Percentiles rank a stretch among this genome's conserved stretches.
Evolutionary conservation across 352 stramenopile species (phyloP).

Genomic region (Phytophthora pseudosyringae): DNA sequence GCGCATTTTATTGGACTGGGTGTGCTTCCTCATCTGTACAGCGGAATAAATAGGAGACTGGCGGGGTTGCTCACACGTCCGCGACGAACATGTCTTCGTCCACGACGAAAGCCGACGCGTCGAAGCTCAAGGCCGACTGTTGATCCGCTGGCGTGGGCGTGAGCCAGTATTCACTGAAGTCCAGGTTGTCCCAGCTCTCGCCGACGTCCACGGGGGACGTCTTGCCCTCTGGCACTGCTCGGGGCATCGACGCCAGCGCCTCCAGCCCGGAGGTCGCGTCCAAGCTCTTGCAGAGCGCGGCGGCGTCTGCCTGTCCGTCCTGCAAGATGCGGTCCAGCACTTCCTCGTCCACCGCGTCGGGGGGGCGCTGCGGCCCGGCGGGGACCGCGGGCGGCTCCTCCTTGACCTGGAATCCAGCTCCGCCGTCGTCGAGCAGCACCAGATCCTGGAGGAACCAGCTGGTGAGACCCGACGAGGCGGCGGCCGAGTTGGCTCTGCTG

Average conservation of each 20-base stretch:
- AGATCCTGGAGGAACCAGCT: slow-evolving; percentile 41
- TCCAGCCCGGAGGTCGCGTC: slow-evolving; percentile 28
- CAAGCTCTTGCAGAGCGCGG: slow-evolving; percentile 19
- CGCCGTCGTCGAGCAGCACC: slow-evolving; percentile 35
- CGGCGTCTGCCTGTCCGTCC: slow-evolving; percentile 21
- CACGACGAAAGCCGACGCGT: slow-evolving; percentile 25
- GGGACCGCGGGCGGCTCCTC: slow-evolving; percentile 1
- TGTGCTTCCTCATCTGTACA: slow-evolving; percentile 27
- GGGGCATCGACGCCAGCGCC: slow-evolving; percentile 17
- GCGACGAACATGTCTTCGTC: slow-evolving; percentile 44
- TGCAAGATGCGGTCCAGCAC: slow-evolving; percentile 24
- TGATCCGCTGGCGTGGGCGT: slow-evolving; percentile 20
- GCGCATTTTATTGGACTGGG: slow-evolving; percentile 19
- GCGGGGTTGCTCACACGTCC: slow-evolving; percentile 32
- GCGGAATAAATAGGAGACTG: slow-evolving; percentile 38
- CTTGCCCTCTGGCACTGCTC: slow-evolving; percentile 17
- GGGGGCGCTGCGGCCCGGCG: slow-evolving; percentile 3
- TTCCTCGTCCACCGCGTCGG: slow-evolving; percentile 20
- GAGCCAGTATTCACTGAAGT: slow-evolving; percentile 41
- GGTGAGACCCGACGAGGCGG: slow-evolving; percentile 8
- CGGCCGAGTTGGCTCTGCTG: slow-evolving; percentile 5
- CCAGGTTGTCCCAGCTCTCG: slow-evolving; percentile 39
- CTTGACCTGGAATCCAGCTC: slow-evolving; percentile 15
- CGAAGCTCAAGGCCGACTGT: slow-evolving; percentile 22
- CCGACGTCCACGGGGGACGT: slow-evolving; percentile 51